phyloP scores from a whole-genome alignment of 306 rosid species.

The Cucumis hystrix region DNA sequence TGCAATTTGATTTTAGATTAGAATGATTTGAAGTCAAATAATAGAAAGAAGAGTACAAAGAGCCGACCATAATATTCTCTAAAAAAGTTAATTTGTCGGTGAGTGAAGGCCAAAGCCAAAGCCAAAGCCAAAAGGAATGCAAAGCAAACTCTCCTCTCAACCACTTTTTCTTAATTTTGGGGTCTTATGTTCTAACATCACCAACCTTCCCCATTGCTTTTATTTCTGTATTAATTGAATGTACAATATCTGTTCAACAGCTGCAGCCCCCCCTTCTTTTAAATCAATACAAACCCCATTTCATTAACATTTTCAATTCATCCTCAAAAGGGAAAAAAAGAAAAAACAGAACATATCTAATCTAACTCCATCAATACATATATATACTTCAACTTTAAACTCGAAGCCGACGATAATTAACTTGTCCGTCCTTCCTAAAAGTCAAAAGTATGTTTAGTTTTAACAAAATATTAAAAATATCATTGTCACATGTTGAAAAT shows the following conservation, averaged over 20 bases:
- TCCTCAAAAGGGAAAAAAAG: background rate
- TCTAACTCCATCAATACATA: background rate
- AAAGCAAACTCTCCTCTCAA: background rate
- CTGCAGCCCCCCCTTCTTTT: background rate
- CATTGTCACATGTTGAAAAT: too few relatives aligned
- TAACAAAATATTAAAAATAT: too few relatives aligned
- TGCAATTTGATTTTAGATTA: background rate
- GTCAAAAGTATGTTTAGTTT: too few relatives aligned
- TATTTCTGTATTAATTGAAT: background rate
- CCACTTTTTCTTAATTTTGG: background rate
- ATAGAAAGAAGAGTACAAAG: background rate
- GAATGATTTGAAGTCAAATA: background rate
- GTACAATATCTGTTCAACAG: background rate
- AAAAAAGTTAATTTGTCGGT: background rate
- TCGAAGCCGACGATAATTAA: too few relatives aligned
- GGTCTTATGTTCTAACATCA: background rate
- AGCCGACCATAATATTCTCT: background rate
- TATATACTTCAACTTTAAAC: too few relatives aligned
- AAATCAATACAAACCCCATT: background rate
- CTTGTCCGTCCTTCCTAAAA: too few relatives aligned
- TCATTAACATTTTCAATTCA: background rate
- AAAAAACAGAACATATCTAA: background rate
- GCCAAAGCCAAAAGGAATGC: background rate
- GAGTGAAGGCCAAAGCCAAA: background rate
- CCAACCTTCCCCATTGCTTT: background rate